These are phyloP conservation scores for Crataegus laevigata DNA, from an alignment of 306 rosid species.

Conservation along the genomic window DNA sequence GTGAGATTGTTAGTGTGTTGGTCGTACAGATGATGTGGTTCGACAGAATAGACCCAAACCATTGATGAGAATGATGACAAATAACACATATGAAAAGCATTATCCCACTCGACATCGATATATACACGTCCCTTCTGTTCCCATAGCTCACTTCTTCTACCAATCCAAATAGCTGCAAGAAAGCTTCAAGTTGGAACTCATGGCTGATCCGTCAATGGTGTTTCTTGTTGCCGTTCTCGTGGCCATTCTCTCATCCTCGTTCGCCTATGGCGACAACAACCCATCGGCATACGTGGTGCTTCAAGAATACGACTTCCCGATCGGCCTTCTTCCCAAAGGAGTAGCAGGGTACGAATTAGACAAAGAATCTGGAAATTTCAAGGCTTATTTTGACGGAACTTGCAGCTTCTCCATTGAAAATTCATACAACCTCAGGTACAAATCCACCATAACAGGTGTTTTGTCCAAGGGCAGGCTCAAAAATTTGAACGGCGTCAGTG, in stretches of 20 bases:
- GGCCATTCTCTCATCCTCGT: not conserved
- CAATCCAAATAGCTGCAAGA: not conserved
- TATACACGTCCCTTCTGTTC: not conserved
- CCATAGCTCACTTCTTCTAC: not conserved
- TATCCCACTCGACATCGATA: not conserved
- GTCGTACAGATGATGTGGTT: too few relatives aligned
- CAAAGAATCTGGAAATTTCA: slow-evolving; percentile 35
- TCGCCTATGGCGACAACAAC: slow-evolving; percentile 1
- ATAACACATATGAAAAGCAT: not conserved
- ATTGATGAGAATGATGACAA: not conserved
- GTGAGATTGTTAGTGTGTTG: too few relatives aligned
- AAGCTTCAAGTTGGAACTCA: not conserved
- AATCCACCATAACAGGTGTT: slow-evolving; percentile 36
- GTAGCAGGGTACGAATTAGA: slow-evolving; percentile 41
- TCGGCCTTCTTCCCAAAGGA: slow-evolving; percentile 57
- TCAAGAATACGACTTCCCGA: slow-evolving; percentile 42
- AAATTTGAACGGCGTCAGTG: slow-evolving; percentile 42
- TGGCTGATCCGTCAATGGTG: not conserved
- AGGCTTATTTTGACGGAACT: slow-evolving; percentile 17
- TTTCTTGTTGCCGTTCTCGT: not conserved
- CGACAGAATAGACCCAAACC: not conserved
- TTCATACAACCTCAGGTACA: slow-evolving; percentile 32
- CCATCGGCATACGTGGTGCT: slow-evolving; percentile 50
- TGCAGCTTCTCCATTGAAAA: slow-evolving; percentile 33
- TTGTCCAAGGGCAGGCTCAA: slow-evolving; percentile 32